Evolutionary conservation across 768 basidiomycete species (phyloP).

Genomic region (Krasilnikovozyma curviuscula): DNA sequence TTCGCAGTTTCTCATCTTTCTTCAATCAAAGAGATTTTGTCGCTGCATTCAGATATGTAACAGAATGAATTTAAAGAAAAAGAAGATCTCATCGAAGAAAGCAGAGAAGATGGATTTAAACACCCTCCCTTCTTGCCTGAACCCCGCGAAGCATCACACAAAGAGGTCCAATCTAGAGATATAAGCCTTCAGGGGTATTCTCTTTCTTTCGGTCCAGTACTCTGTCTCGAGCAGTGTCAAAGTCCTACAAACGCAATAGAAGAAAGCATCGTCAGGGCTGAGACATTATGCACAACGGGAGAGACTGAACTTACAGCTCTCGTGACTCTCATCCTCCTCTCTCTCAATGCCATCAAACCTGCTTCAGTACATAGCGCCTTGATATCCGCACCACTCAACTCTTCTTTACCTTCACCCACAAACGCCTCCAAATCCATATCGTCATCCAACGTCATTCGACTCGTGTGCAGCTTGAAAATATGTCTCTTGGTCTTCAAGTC

Average conservation of each 20-base stretch:
- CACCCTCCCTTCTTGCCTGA: too few species aligned
- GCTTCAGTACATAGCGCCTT: constrained; percentile 98
- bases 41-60: too few species aligned
- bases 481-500: constrained; percentile 98
- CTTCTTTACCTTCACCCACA: constrained; percentile 86
- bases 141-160: too few species aligned
- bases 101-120: too few species aligned
- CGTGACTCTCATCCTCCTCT: constrained; percentile 59
- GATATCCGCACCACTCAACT: constrained; percentile 91
- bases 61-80: too few species aligned
- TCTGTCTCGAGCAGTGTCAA: constrained; percentile 26
- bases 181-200: constrained; percentile 76
- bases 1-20: too few species aligned
- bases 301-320: constrained; percentile 1
- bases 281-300: constrained; percentile 17
- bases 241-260: constrained; percentile 1
- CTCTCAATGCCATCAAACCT: constrained; percentile 81
- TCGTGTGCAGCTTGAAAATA: constrained; percentile 84
- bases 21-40: too few species aligned
- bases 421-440: constrained; percentile 52
- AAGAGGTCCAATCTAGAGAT: constrained; percentile 52
- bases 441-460: constrained; percentile 69
- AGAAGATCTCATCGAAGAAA: too few species aligned
- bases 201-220: constrained; percentile 93
- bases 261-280: constrained; percentile 31